A percentile compares a stretch with the other conserved stretches of the same genome.
phyloP scores from a whole-genome alignment of 352 stramenopile genomes.

The Blastocystis sp. region DNA sequence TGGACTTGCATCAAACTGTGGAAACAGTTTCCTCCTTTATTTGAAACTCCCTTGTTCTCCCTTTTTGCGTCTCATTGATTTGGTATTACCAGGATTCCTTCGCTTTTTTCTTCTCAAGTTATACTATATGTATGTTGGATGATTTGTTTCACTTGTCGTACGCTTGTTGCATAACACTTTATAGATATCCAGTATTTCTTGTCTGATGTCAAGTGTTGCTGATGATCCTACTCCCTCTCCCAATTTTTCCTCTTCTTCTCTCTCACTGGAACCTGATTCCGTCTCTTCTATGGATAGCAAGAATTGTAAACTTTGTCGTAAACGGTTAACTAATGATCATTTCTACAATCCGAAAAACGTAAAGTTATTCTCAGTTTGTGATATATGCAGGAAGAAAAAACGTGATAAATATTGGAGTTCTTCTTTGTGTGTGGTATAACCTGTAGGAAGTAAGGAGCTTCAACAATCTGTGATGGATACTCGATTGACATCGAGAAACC shows the following conservation, averaged over 20 bases:
- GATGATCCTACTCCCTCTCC: neutral
- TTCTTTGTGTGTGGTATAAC: neutral
- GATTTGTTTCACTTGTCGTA: neutral
- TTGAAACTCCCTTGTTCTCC: neutral
- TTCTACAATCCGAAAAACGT: constrained; percentile 15
- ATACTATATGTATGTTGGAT: neutral
- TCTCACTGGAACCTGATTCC: neutral
- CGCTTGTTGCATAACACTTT: neutral
- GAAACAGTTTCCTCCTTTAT: neutral
- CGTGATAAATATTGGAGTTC: constrained; percentile 29
- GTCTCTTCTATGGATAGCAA: neutral
- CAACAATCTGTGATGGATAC: constrained; percentile 21
- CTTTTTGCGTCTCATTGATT: neutral
- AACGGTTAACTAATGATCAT: neutral
- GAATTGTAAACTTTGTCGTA: constrained; percentile 37
- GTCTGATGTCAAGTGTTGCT: neutral
- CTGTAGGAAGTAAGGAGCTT: constrained; percentile 9
- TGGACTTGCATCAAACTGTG: neutral
- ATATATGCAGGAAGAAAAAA: constrained; percentile 32
- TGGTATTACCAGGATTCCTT: neutral
- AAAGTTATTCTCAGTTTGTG: constrained; percentile 22
- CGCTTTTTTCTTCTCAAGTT: neutral
- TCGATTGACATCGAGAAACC: neutral
- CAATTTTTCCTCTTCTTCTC: neutral
- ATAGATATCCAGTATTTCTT: neutral